These are phyloP conservation scores for Fistulifera solaris DNA, from an alignment of 108 stramenopile genomes.

Conservation along the genomic window DNA sequence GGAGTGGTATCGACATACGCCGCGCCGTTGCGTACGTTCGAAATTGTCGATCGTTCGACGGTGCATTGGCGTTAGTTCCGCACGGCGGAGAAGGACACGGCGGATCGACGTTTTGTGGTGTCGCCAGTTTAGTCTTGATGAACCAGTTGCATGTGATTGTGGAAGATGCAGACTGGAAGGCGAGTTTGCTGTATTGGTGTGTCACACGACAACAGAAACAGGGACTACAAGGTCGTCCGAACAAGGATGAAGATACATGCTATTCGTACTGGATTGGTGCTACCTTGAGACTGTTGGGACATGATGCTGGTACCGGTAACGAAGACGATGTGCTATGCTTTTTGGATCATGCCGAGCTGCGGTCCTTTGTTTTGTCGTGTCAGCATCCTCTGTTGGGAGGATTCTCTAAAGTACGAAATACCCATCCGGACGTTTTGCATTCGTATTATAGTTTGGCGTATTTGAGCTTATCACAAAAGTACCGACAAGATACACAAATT, in stretches of 20 bases:
- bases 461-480: constrained; percentile 36
- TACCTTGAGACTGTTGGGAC: constrained; percentile 50
- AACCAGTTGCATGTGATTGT: constrained; percentile 49
- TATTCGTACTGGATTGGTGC: constrained; percentile 92
- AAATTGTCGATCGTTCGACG: constrained; percentile 52
- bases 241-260: constrained; percentile 84
- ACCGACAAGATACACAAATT: neutral
- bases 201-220: constrained; percentile 42
- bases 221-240: constrained; percentile 83
- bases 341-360: constrained; percentile 38
- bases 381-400: constrained; percentile 54
- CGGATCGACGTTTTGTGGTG: constrained; percentile 79
- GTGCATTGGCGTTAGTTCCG: constrained; percentile 54
- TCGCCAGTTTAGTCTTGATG: constrained; percentile 62
- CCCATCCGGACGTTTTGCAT: constrained; percentile 81
- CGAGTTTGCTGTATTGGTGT: constrained; percentile 63
- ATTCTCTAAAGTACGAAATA: constrained; percentile 62
- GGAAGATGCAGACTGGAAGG: constrained; percentile 23
- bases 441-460: constrained; percentile 81
- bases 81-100: constrained; percentile 67
- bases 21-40: constrained; percentile 29
- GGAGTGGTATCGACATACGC: constrained; percentile 29
- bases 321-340: constrained; percentile 7
- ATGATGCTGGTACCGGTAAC: constrained; percentile 1
- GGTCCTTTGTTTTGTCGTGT: constrained; percentile 48